Evolutionary conservation across 192 early-diverging fungal species (phyloP).

Genomic region (Coemansia sp.): DNA sequence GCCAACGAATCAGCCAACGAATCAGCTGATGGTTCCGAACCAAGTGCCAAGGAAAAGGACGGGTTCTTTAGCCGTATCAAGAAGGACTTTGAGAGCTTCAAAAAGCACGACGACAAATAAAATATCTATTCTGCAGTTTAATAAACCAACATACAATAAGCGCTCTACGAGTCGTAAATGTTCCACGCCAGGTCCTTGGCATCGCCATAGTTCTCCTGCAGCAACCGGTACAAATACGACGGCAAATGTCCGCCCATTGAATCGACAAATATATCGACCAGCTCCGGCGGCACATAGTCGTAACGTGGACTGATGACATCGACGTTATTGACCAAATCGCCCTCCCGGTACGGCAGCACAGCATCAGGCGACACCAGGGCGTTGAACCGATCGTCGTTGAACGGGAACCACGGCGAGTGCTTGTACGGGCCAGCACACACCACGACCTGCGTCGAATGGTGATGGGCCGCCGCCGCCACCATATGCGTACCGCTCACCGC

Average conservation of each 20-base stretch:
- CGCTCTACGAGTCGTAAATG: conserved; percentile 21
- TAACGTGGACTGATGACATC: conserved; percentile 85
- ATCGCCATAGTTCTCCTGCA: conserved; percentile 60
- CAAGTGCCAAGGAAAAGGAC: conserved; percentile 10
- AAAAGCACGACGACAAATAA: conserved; percentile 41
- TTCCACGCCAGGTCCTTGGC: conserved; percentile 47
- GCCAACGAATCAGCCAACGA: background rate
- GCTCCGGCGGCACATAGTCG: conserved; percentile 90
- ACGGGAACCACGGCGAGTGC: conserved; percentile 83
- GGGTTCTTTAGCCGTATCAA: conserved; percentile 60
- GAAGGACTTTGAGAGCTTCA: conserved; percentile 59
- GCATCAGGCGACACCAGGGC: conserved; percentile 74
- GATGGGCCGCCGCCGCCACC: conserved; percentile 86
- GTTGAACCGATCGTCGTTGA: conserved; percentile 84
- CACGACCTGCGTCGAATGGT: conserved; percentile 90
- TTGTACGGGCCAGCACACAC: conserved; percentile 90
- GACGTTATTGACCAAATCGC: conserved; percentile 73
- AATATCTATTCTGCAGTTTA: background rate
- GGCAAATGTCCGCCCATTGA: conserved; percentile 78
- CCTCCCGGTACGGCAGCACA: conserved; percentile 79
- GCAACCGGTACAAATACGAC: conserved; percentile 78
- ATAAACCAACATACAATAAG: too few relatives aligned
- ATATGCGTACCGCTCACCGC: conserved; percentile 77
- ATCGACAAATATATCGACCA: conserved; percentile 88
- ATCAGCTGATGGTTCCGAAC: background rate